Evolutionary conservation across 805 yeast species (phyloP).

Genomic region (Schwanniomyces pseudopolymorphus): DNA sequence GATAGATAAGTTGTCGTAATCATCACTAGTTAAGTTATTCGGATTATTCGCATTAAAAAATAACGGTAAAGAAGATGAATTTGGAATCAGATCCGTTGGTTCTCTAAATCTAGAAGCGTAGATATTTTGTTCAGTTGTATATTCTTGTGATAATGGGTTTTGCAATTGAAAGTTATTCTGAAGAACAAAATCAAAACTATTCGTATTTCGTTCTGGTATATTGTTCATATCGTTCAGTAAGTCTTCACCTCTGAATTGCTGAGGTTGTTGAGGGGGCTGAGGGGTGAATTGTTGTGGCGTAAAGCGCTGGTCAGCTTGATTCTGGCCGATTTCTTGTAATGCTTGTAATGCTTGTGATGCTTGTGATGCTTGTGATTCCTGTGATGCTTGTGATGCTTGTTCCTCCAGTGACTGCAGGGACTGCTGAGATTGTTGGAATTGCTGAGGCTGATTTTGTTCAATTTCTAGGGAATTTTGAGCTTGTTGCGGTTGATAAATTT

Average conservation of each 20-base stretch:
- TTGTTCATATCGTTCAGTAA: neutral
- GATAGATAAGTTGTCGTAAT: constrained; percentile 36
- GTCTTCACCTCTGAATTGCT: neutral
- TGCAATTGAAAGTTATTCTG: neutral
- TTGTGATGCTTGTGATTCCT: neutral
- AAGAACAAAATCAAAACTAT: neutral
- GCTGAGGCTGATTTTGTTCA: constrained; percentile 3
- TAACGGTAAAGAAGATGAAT: constrained; percentile 9
- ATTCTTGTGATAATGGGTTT: neutral
- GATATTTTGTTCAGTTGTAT: neutral
- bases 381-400: constrained; percentile 6
- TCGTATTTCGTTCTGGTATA: neutral
- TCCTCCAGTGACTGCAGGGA: constrained; percentile 13
- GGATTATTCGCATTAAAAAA: constrained; percentile 21
- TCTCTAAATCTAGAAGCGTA: neutral
- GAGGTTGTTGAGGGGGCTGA: neutral
- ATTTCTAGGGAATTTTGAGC: constrained; percentile 18
- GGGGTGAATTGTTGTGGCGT: neutral
- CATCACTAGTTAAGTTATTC: constrained; percentile 34
- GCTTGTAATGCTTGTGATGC: neutral
- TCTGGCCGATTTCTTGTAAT: neutral
- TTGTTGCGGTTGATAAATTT: constrained; percentile 8
- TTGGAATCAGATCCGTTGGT: neutral
- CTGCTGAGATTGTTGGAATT: constrained; percentile 3
- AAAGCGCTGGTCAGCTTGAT: neutral